Evolutionary conservation across 176 grass and related monocot species (phyloP), one percentile per base, ranked within the genome.

Genomic region (Lolium multiflorum): DNA sequence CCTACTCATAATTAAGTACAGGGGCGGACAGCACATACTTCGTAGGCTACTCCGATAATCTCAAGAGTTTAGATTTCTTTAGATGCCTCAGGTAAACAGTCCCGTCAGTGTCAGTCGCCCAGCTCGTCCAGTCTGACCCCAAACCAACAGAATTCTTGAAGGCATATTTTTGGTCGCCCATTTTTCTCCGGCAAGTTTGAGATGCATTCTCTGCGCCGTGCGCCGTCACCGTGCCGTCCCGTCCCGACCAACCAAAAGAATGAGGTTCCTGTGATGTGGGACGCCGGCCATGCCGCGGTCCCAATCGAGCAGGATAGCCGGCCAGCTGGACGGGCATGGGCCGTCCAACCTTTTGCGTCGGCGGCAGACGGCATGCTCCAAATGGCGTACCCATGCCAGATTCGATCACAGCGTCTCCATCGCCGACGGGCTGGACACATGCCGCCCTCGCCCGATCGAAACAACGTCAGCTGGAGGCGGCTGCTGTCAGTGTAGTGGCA

Each of bases 301-400:
- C 84, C 84, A 16, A 59, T 66, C 57, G 65, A 52, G 5, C 15
- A 26, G 6, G 75, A 22, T 10, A 49, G 55, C 22, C 14, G 31
- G 66, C 47, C 22, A 43, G 66, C n/a, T 65, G 56, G 66, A 44
- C 31, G 49, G 66, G 1, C 76, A 71, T 3, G 71, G 64, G 61
- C 24, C 63, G 87, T 71, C 74, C 74, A 72, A 12, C 71, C 74
- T 28, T 52, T 28, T 7, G 75, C 86, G 63, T 41, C 73, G 62
- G 18, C 13, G 18, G 56, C 51, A 1, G 41, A 28, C 31, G 52
- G 5, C 68, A 14, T 37, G 59, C 13, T 18, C 22, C 76, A 48
- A 74, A 76, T 85, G 68, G 77, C 18, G 4, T 85, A 49, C 83
- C 83, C 35, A 47, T 78, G 50, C 71, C 70, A 25, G 10, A 18